Evolutionary conservation across 2,329 filamentous ascomycete genomes (phyloP).

Genomic region (Sphaerulina populicola): DNA sequence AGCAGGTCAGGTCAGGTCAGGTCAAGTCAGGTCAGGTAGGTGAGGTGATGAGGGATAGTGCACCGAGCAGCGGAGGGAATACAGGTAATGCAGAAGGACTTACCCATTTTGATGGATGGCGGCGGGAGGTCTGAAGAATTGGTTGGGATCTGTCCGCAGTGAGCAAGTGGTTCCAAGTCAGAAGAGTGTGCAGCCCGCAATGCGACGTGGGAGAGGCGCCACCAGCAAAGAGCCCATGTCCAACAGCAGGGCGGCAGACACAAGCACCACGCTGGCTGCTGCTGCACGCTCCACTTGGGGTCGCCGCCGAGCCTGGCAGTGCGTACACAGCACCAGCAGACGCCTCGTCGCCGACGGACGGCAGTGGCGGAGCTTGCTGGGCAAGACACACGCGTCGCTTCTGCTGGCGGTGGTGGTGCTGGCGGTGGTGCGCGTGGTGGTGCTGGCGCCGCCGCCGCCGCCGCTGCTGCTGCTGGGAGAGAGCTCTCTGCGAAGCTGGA

Average conservation of each 20-base stretch:
- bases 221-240: conserved; percentile 5
- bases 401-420: too few relatives aligned
- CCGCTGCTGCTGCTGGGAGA: conserved; percentile 2
- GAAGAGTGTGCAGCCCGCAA: conserved; percentile 5
- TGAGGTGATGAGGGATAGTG: background rate
- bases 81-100: conserved; percentile 6
- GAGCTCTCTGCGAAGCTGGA: conserved; percentile 1
- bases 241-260: background rate
- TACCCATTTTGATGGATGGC: conserved; percentile 11
- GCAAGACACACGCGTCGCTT: background rate
- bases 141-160: conserved; percentile 9
- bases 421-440: too few relatives aligned
- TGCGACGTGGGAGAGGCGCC: conserved; percentile 10
- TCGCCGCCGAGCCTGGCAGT: background rate
- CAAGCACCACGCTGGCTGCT: background rate
- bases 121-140: conserved; percentile 3
- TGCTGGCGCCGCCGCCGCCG: background rate
- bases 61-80: background rate
- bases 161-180: conserved; percentile 9
- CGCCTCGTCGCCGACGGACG: background rate
- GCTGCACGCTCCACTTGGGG: conserved; percentile 1
- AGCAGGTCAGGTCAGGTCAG: background rate
- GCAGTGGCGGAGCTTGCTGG: background rate
- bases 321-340: background rate
- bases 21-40: background rate